phyloP scores from a whole-genome alignment of 768 basidiomycete genomes.

The Mycena vitilis region DNA sequence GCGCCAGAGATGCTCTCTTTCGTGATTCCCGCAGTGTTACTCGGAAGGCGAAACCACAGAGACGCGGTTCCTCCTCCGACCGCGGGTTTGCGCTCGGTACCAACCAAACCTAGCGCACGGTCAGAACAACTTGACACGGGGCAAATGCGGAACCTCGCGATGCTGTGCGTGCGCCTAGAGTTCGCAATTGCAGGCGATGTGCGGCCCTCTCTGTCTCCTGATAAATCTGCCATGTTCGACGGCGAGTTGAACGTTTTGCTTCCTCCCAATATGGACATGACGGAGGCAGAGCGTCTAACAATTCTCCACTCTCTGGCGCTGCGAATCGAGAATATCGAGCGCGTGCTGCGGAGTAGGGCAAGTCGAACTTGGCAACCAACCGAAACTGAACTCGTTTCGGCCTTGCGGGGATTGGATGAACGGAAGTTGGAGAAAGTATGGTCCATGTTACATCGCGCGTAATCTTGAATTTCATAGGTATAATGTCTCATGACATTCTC shows the following conservation, averaged over 20 bases:
- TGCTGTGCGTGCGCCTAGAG: neutral
- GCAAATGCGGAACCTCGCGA: neutral
- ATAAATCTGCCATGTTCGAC: neutral
- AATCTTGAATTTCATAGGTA: conserved; percentile 2
- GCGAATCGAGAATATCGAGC: conserved; percentile 9
- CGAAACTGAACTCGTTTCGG: conserved; percentile 46
- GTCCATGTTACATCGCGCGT: conserved; percentile 42
- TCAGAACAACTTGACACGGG: conserved; percentile 64
- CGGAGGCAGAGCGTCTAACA: conserved; percentile 2
- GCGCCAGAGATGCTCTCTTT: conserved; percentile 86
- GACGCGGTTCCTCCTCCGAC: conserved; percentile 43
- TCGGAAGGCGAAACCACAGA: conserved; percentile 73
- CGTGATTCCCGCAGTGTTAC: conserved; percentile 80
- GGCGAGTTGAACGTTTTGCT: conserved; percentile 1
- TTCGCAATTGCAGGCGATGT: neutral
- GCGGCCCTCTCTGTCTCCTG: neutral
- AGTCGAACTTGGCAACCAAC: conserved; percentile 26
- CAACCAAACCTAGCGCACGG: neutral
- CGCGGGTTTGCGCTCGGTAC: conserved; percentile 42
- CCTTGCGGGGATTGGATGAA: conserved; percentile 55
- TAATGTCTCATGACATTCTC: neutral
- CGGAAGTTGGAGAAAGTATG: conserved; percentile 59
- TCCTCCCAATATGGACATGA: conserved; percentile 10
- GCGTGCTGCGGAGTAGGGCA: conserved; percentile 35
- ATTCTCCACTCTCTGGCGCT: conserved; percentile 2